A percentile compares a stretch with the other conserved stretches of the same genome.
Conservation (phyloP, 805 yeast genomes). For the Candida easanensis region DNA sequence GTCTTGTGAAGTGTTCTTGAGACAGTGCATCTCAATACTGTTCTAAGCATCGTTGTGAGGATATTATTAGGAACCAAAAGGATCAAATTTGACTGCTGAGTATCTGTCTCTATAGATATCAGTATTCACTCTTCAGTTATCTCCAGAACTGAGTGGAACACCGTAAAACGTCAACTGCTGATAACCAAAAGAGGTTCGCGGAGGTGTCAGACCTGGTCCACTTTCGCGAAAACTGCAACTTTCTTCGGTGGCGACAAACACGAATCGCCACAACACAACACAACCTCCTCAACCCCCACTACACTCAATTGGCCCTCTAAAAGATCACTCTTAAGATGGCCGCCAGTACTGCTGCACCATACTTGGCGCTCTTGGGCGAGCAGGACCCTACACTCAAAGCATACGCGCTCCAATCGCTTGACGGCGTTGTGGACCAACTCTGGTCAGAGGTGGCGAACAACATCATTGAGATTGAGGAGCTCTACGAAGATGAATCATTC, state of each 20-base stretch:
- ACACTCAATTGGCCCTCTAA: not conserved
- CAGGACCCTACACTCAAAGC: constrained; percentile 72
- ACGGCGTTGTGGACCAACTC: constrained; percentile 79
- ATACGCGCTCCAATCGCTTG: constrained; percentile 81
- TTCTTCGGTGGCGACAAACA: constrained; percentile 1
- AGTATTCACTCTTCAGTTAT: no score
- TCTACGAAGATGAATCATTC: constrained; percentile 81
- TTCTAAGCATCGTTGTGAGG: not conserved
- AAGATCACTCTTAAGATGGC: constrained; percentile 11
- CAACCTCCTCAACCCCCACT: not conserved
- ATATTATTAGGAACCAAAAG: no score
- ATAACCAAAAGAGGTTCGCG: not conserved
- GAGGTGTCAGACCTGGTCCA: not conserved
- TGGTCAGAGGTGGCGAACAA: constrained; percentile 98
- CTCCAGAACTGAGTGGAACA: no score
- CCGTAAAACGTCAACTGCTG: no score
- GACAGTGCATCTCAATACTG: not conserved
- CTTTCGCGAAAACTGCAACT: not conserved
- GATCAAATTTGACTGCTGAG: no score
- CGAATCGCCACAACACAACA: constrained; percentile 1
- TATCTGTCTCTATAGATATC: no score
- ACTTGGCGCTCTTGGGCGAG: constrained; percentile 85
- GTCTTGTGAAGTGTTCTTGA: not conserved
- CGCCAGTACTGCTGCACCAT: constrained; percentile 74
- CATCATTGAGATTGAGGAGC: constrained; percentile 82